Base-by-base conservation (phyloP, 2,329 filamentous ascomycete species). In the Nothophaeocryptopus gaeumannii region DNA sequence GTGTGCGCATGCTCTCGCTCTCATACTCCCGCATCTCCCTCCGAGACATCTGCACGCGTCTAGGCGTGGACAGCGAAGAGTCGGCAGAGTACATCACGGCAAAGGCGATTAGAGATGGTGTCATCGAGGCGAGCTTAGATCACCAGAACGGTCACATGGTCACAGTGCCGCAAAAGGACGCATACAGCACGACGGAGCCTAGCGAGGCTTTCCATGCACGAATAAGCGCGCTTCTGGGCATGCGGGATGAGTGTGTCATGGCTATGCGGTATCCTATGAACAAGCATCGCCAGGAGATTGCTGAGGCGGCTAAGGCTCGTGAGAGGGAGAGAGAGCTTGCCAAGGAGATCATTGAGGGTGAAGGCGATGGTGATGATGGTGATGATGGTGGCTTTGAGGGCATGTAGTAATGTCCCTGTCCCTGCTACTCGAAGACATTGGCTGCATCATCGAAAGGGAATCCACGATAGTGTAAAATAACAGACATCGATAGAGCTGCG, bases 181-280 rank as follows among this genome's bases (percentile, higher is more conserved):
- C 97, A 34, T 99, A 99, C 70, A 89, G 91, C 46, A 99, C 93
- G 37, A 82, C 89, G 56, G 93, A 99, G 72, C 93, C 93, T 0
- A 91, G 89, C 44, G 92, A 99, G 77, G 91, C 89, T 1, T 99
- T 99, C 80, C 92, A 99, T 71, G 92, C 96, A 67, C 89, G 93
- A 66, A 97, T 99, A 63, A 82, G 84, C 60, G 93, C 93, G 37
- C 96, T 93, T 70, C 78, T 99, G 63, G 83, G 85, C 49, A 81
- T 99, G 56, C 91, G 97, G 67, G 93, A 99, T 64, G 93, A 99
- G 76, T 97, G 92, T 67, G 91, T 99, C 65, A 97, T 96, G 88
- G 92, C 93, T 20, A 99, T 99, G 93, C 84, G 93, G 47, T 99
- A 97, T 74, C 93, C 93, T 2, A 97, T 97, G 92, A 96, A 99